A percentile compares a stretch with the other conserved stretches of the same genome.
phyloP scores from a whole-genome alignment of 2,329 filamentous ascomycete genomes.

The Xylariales sp. region DNA sequence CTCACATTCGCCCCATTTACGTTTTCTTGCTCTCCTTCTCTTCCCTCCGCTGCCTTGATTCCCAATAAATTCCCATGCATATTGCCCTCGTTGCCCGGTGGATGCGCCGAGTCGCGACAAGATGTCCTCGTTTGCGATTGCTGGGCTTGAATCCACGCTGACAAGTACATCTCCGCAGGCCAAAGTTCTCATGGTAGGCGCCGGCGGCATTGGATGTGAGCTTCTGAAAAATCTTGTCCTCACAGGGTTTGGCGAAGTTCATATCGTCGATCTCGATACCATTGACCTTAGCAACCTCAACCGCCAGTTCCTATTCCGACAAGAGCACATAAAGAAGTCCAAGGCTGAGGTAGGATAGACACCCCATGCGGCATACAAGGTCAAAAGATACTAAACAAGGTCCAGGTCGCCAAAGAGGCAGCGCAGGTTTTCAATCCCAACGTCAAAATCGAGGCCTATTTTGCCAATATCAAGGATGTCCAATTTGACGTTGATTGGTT shows the following conservation, averaged over 20 bases:
- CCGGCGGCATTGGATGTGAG: conserved; percentile 96
- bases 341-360: conserved; percentile 89
- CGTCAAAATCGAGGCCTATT: conserved; percentile 81
- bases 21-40: not conserved
- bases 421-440: conserved; percentile 87
- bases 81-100: too few relatives aligned
- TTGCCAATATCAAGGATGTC: conserved; percentile 90
- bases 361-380: too few relatives aligned
- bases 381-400: conserved; percentile 16
- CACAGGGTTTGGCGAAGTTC: conserved; percentile 85
- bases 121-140: conserved; percentile 10
- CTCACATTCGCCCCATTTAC: too few relatives aligned
- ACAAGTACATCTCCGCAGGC: conserved; percentile 54
- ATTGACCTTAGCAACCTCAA: conserved; percentile 98
- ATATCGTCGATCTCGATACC: conserved; percentile 95
- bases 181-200: conserved; percentile 88
- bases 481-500: conserved; percentile 91
- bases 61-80: too few relatives aligned
- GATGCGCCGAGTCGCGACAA: conserved; percentile 1
- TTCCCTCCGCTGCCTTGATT: not conserved
- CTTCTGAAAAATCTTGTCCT: conserved; percentile 94
- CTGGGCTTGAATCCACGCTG: conserved; percentile 21
- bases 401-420: conserved; percentile 84
- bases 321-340: conserved; percentile 96
- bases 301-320: conserved; percentile 92